Evolutionary conservation across 2,329 filamentous ascomycete genomes (phyloP), one percentile per base, ranked within the genome.

Genomic region (Stagonosporopsis rhizophila): DNA sequence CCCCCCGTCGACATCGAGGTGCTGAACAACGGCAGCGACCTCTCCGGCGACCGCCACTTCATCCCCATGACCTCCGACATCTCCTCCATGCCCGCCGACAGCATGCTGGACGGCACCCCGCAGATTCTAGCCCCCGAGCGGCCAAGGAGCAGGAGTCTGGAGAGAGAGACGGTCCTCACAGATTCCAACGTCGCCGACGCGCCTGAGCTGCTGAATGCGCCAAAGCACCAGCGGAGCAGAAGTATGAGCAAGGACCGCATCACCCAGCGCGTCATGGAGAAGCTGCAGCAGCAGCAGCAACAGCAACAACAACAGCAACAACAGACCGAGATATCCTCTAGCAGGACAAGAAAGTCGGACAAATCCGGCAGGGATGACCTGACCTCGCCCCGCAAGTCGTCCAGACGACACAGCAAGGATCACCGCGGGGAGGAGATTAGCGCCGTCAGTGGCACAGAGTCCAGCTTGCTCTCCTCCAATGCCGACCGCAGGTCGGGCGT

Each of bases 1-100:
- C 80, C 90, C 49, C 92, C 92, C 32, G 88, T 97, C 62, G 92
- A 97, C 73, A 90, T 97, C 58, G 94, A 97, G 74, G 91, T 98
- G 60, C 84, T 93, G 68, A 83, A 85, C 45, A 72, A 87, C 83
- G 75, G 83, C 83, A 81, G 90, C 85, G 77, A 96, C 83, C 61
- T 94, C 78, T 75, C 84, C 28, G 70, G 86, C 78, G 77, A 83
- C 72, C 82, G 88, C 77, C 71, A 86, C 76, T 92, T 89, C 72
- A 79, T 87, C 44, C 83, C 86, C 30, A 82, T 85, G 64, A 81
- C 87, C 46, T 97, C 94, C 3, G 94, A 97, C 70, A 91, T 98
- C 45, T 98, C 94, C 1, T 89, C 87, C 32, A 89, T 90, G 85
- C 88, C 88, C 28, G 81, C 87, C n/a, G 87, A 90, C 72, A 89